phyloP scores from a whole-genome alignment of 2,329 filamentous ascomycete genomes.

The Pseudocercospora crystallina region DNA sequence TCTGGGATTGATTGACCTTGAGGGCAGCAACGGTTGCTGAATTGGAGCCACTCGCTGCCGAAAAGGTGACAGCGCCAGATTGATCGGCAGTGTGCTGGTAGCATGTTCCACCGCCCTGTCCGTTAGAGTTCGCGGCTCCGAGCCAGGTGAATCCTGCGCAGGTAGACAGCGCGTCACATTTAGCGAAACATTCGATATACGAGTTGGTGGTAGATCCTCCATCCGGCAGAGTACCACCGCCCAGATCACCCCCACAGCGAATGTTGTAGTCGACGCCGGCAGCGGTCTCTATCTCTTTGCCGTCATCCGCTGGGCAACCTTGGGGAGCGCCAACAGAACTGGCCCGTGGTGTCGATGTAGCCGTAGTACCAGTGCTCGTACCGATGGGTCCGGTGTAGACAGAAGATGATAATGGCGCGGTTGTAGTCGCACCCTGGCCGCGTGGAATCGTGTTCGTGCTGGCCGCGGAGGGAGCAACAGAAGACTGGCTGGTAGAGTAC shows the following conservation, averaged over 20 bases:
- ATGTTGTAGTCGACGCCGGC: constrained; percentile 16
- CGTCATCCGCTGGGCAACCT: constrained; percentile 6
- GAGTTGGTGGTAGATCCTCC: too few species aligned
- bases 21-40: not conserved
- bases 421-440: constrained; percentile 30
- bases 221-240: not conserved
- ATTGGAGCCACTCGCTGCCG: not conserved
- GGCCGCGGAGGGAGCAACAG: constrained; percentile 18
- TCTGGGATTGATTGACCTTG: not conserved
- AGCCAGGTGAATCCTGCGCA: constrained; percentile 8
- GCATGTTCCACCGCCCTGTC: constrained; percentile 1
- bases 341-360: constrained; percentile 4
- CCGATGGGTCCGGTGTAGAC: constrained; percentile 32
- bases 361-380: constrained; percentile 12
- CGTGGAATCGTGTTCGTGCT: constrained; percentile 26
- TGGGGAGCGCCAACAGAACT: not conserved
- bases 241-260: not conserved
- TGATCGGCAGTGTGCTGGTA: not conserved
- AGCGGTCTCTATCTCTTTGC: constrained; percentile 19
- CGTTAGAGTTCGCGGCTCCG: not conserved
- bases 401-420: constrained; percentile 15
- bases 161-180: not conserved
- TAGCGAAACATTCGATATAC: not conserved
- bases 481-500: constrained; percentile 30
- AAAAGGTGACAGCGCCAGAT: not conserved